phyloP scores from a whole-genome alignment of 805 yeast species.

The Yamadazyma sp. region DNA sequence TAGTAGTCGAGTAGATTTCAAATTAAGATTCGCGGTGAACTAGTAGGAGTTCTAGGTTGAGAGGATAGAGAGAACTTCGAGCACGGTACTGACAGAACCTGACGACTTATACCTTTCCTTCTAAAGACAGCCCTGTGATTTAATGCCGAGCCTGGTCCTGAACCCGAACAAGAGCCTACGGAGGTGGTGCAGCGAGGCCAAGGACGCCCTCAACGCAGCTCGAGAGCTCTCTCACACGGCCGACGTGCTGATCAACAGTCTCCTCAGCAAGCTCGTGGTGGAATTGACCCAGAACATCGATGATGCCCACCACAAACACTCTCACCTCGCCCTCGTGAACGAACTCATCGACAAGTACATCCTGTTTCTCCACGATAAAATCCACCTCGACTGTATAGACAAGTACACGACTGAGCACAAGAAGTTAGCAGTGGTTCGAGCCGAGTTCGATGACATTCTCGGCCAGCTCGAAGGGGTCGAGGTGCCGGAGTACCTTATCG shows the following conservation, averaged over 20 bases:
- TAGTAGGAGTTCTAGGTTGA: too few relatives aligned
- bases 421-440: constrained; percentile 24
- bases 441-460: constrained; percentile 25
- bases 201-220: constrained; percentile 25
- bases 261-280: constrained; percentile 21
- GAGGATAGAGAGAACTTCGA: too few relatives aligned
- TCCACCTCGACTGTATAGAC: constrained; percentile 15
- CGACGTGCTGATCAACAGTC: constrained; percentile 28
- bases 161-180: too few relatives aligned
- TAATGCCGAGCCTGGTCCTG: too few relatives aligned
- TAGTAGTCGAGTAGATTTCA: too few relatives aligned
- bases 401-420: constrained; percentile 13
- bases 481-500: constrained; percentile 27
- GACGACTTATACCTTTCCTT: too few relatives aligned
- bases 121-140: too few relatives aligned
- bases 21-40: too few relatives aligned
- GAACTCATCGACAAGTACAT: constrained; percentile 10
- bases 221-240: constrained; percentile 34
- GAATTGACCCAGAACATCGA: constrained; percentile 24
- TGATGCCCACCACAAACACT: constrained; percentile 17
- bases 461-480: constrained; percentile 22
- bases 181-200: constrained; percentile 26
- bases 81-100: too few relatives aligned
- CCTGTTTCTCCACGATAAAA: constrained; percentile 14
- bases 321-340: constrained; percentile 13